Conservation (phyloP, 139 green algal species). For the Raphidocelis subcapitata region DNA sequence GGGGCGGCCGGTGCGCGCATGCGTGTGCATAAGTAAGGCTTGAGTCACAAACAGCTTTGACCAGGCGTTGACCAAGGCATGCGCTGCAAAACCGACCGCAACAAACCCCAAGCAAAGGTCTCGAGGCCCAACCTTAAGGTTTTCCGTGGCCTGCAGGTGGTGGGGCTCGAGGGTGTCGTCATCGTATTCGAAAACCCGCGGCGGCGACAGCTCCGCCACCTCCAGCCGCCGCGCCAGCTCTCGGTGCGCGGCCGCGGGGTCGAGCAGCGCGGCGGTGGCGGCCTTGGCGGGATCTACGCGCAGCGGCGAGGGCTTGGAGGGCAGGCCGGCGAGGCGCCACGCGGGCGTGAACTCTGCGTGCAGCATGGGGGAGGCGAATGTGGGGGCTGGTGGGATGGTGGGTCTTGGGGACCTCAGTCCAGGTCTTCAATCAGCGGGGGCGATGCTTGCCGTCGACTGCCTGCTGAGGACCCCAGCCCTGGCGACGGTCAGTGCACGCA, state of each 20-base stretch:
- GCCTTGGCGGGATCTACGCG: slow-evolving; percentile 36
- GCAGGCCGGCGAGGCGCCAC: slow-evolving; percentile 60
- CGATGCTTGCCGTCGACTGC: too few relatives aligned
- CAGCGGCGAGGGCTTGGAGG: slow-evolving; percentile 57
- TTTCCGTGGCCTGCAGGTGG: slow-evolving; percentile 56
- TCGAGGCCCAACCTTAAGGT: slow-evolving; percentile 39
- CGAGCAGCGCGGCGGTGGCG: slow-evolving; percentile 34
- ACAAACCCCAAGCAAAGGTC: background rate
- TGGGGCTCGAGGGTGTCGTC: slow-evolving; percentile 47
- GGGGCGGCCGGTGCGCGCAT: background rate
- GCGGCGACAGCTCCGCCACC: slow-evolving; percentile 57
- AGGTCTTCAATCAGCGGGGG: too few relatives aligned
- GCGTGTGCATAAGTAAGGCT: background rate
- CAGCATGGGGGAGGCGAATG: too few relatives aligned
- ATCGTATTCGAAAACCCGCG: slow-evolving; percentile 53
- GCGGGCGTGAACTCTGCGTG: slow-evolving; percentile 64
- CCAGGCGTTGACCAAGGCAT: too few relatives aligned
- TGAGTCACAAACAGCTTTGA: background rate
- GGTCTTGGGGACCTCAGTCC: too few relatives aligned
- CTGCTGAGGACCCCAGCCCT: too few relatives aligned
- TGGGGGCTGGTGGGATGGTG: too few relatives aligned
- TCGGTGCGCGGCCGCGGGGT: slow-evolving; percentile 47
- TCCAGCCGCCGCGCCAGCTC: background rate
- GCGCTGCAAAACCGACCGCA: background rate
- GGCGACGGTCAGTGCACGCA: too few relatives aligned